Evolutionary conservation across 305 asterid species (phyloP), one percentile per base, ranked within the genome.

Genomic region (Rubia occidens): DNA sequence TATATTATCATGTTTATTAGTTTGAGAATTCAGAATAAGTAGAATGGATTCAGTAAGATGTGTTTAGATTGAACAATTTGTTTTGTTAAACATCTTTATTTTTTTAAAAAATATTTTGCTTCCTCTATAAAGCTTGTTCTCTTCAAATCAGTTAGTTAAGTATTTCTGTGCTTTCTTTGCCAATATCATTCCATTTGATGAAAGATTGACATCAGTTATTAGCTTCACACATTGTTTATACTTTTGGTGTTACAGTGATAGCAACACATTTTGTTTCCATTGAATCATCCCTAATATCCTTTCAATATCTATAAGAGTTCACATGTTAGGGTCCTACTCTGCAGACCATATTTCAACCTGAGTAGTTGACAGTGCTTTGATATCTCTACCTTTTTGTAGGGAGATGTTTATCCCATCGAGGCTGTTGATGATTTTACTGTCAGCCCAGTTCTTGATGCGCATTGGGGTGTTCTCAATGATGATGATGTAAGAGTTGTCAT

Each of bases 321-420:
- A 63, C 51, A 40, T 63, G n/a, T 51, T 26, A 5, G 0, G 40
- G 37, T 65, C 11, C 37, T 11, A 15, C 13, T 1, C 9, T 21
- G 61, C 26, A 5, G 15, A 18, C 32, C 40, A 20, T 69, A 69
- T 56, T 6, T 69, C 24, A 15, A 13, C 58, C 42, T 59, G 40
- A 17, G 32, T 43, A 42, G 17, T 69, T 47, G 18, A 9, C n/a
- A 7, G 7, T 13, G 20, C n/a, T 53, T 42, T 63, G 65, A 58
- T n/a, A 11, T 49, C 18, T 37, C 62, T 69, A 72, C 60, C 60
- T 64, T 15, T 54, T 71, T 32, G 82, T 82, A 93, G 97, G 98
- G 98, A 84, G 97, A 93, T 76, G 98, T 93, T 82, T 93, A 93
- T 80, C 98, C 98, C 9, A 87, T 93, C 71, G 98, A 90, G 82